Conservation (phyloP, 164 flowering plant species). For the Chimonanthus praecox region DNA sequence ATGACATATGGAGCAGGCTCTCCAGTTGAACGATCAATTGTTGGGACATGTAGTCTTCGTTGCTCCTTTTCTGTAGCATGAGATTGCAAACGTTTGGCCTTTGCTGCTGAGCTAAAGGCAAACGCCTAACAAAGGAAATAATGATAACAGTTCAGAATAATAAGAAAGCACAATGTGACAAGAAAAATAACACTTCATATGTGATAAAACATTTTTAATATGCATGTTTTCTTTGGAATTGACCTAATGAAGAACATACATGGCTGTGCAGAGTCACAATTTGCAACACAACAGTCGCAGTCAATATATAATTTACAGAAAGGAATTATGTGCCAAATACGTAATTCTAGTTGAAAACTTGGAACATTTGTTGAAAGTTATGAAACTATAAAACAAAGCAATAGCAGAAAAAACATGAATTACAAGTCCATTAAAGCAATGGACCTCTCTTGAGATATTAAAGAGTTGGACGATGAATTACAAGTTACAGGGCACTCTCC, state of each 20-base stretch:
- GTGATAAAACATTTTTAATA: background rate
- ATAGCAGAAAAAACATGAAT: no score
- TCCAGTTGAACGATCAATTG: constrained; percentile 67
- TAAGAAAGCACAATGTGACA: background rate
- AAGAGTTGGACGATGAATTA: no score
- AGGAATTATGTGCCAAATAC: background rate
- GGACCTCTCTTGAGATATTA: no score
- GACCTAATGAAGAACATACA: background rate
- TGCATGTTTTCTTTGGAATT: background rate
- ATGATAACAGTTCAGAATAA: background rate
- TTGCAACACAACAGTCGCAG: background rate
- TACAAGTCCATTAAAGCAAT: no score
- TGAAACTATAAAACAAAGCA: no score
- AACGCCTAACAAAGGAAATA: constrained; percentile 50
- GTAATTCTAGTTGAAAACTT: no score
- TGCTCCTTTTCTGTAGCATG: constrained; percentile 91
- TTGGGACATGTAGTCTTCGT: constrained; percentile 73
- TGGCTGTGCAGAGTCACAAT: background rate
- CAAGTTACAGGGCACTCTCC: no score
- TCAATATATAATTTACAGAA: background rate
- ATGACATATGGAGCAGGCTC: constrained; percentile 89
- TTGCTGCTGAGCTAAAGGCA: constrained; percentile 64
- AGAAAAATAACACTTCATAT: background rate
- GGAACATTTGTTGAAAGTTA: no score
- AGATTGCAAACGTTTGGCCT: constrained; percentile 79